Base-by-base conservation (phyloP, 2,329 filamentous ascomycete species). In the Fusarium sp. region DNA sequence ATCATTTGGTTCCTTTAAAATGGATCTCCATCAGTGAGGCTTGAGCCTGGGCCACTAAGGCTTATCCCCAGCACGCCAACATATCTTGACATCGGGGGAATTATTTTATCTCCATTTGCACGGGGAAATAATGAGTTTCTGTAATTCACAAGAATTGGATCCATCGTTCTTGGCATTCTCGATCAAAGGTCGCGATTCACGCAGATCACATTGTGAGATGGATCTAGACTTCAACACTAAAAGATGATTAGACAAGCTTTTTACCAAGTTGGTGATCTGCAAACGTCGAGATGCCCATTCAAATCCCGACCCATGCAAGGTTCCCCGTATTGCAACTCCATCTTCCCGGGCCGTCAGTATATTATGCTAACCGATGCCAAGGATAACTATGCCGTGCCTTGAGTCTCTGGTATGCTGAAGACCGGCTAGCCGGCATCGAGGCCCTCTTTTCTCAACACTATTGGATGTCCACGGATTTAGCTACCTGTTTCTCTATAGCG, bases 231-330 rank as follows among this genome's bases (percentile, higher is more conserved):
- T 15, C n/a, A n/a, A 29, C 36, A 15, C 25, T 8, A 17, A 37
- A 7, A 1, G 47, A 29, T 50, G n/a, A 29, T 14, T 4, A 50
- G 48, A 50, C 18, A 50, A 50, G 48, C 48, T 50, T 50, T 49
- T 50, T 42, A 50, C 18, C 17, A 11, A 23, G 5, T n/a, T 11
- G 4, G 3, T 25, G 29, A 52, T 52, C 39, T 46, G 29, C 41
- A 35, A 52, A 35, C 17, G 35, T 52, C 29, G 23, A 35, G 49
- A n/a, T n/a, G 39, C 27, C 21, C 23, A 20, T 25, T 25, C 3
- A 17, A 46, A 17, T 11, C 27, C 17, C 29, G 15, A 15, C 14
- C 31, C 40, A 6, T 17, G 11, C 27, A 52, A n/a, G 39, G 27
- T 45, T 52, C 27, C 13, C 49, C 39, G n/a, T 25, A 29, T 14